These are phyloP conservation scores for Hondaea fermentalgiana DNA, from an alignment of 108 stramenopile species.

Conservation along the genomic window DNA sequence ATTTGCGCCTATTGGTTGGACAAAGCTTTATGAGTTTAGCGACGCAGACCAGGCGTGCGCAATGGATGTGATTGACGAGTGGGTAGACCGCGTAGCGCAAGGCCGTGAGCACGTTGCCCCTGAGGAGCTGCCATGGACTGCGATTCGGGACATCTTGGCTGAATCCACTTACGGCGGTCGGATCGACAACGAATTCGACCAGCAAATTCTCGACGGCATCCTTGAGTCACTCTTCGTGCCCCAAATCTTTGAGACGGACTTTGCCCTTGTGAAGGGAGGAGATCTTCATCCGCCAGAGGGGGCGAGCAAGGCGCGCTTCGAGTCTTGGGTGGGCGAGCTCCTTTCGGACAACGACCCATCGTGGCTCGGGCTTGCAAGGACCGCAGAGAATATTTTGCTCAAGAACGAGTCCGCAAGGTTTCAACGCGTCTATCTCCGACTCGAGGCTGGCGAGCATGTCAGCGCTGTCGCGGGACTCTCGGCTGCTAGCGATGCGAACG, in stretches of 20 bases:
- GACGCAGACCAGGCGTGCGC: slow-evolving; percentile 88
- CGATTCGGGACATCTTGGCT: slow-evolving; percentile 37
- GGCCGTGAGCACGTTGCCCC: slow-evolving; percentile 37
- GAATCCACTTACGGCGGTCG: slow-evolving; percentile 51
- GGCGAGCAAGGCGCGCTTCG: background rate
- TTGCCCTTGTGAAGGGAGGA: background rate
- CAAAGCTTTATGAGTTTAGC: slow-evolving; percentile 84
- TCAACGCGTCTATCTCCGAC: background rate
- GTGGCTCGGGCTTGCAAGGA: slow-evolving; percentile 24
- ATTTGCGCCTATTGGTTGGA: slow-evolving; percentile 87
- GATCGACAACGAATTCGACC: slow-evolving; percentile 11
- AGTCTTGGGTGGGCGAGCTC: slow-evolving; percentile 14
- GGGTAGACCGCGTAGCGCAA: slow-evolving; percentile 28
- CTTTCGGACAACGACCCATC: slow-evolving; percentile 20
- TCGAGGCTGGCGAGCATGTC: background rate
- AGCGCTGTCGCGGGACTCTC: too few relatives aligned
- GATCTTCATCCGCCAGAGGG: background rate
- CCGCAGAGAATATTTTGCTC: slow-evolving; percentile 21
- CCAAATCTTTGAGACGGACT: background rate
- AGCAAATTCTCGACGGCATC: background rate
- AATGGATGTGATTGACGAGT: slow-evolving; percentile 49
- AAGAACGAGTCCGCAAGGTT: background rate
- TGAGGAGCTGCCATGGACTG: slow-evolving; percentile 42
- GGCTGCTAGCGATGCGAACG: too few relatives aligned
- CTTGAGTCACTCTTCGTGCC: background rate